These are phyloP conservation scores for Penicillium vulpinum DNA, from an alignment of 2,329 filamentous ascomycete species.

Conservation along the genomic window DNA sequence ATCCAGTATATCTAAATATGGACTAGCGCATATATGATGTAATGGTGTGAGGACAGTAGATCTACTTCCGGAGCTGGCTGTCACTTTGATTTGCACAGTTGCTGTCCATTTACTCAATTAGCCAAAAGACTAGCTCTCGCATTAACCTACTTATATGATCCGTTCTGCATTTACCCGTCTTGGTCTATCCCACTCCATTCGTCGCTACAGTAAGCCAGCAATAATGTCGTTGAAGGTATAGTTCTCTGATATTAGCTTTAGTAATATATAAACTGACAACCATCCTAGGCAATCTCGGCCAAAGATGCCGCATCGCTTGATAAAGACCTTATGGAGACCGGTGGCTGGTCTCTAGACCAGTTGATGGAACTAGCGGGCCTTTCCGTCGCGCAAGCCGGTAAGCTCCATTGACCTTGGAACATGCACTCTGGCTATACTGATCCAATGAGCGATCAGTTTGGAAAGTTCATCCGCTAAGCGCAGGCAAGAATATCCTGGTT, in stretches of 20 bases:
- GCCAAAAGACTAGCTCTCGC: background rate
- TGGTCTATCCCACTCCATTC: slow-evolving; percentile 13
- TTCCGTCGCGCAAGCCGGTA: slow-evolving; percentile 86
- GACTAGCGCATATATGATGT: slow-evolving; percentile 30
- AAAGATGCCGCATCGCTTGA: slow-evolving; percentile 88
- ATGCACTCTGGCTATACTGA: background rate
- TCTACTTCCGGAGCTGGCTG: background rate
- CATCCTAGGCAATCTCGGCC: slow-evolving; percentile 72
- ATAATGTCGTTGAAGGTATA: slow-evolving; percentile 46
- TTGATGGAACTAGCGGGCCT: slow-evolving; percentile 95
- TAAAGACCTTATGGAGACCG: slow-evolving; percentile 84
- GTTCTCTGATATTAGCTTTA: background rate
- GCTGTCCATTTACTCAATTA: background rate
- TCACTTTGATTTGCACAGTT: background rate
- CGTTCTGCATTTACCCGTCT: slow-evolving; percentile 15
- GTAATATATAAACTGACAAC: background rate
- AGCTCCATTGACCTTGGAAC: slow-evolving; percentile 19
- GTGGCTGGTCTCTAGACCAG: slow-evolving; percentile 90
- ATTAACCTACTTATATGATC: slow-evolving; percentile 28
- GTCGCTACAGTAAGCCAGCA: slow-evolving; percentile 31
- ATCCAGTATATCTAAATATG: slow-evolving; percentile 20
- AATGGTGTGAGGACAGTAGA: slow-evolving; percentile 19
- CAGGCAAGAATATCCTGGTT: slow-evolving; percentile 73
- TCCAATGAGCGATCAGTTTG: slow-evolving; percentile 61
- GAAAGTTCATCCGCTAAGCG: slow-evolving; percentile 72